These are phyloP conservation scores for Tetramitus jugosus DNA, from an alignment of 208 protist genomes.

Conservation along the genomic window DNA sequence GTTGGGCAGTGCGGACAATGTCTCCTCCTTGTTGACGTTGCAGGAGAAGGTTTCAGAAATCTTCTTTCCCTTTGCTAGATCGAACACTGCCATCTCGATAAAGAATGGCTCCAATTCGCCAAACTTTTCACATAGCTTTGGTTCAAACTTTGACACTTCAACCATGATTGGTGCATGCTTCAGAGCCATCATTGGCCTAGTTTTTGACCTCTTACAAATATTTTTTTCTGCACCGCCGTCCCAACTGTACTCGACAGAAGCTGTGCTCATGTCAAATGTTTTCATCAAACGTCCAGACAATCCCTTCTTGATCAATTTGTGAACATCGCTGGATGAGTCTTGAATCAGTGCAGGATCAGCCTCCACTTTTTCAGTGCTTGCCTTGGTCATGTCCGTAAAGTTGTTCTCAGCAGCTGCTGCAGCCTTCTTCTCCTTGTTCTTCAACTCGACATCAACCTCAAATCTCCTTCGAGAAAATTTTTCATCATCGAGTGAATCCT, in stretches of 20 bases:
- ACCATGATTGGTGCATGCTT: conserved; percentile 1
- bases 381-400: too few relatives aligned
- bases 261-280: conserved; percentile 12
- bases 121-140: conserved; percentile 16
- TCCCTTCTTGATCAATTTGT: not conserved
- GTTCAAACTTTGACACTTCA: not conserved
- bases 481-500: not conserved
- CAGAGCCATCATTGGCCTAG: not conserved
- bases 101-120: conserved; percentile 19
- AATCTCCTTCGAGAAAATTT: not conserved
- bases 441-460: not conserved
- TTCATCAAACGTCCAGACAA: not conserved
- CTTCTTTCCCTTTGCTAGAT: not conserved
- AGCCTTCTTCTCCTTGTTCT: not conserved
- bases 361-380: too few relatives aligned
- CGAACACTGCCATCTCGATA: not conserved
- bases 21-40: not conserved
- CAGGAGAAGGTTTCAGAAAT: conserved; percentile 1
- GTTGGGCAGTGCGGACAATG: not conserved
- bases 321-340: not conserved
- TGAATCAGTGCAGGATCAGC: not conserved
- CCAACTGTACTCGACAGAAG: not conserved
- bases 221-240: conserved; percentile 7
- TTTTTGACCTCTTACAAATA: conserved; percentile 7
- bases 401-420: too few relatives aligned